Percentiles rank a stretch among this genome's conserved stretches.
phyloP scores from a whole-genome alignment of 495 filamentous ascomycete species.

The Lasiosphaeria ovina region DNA sequence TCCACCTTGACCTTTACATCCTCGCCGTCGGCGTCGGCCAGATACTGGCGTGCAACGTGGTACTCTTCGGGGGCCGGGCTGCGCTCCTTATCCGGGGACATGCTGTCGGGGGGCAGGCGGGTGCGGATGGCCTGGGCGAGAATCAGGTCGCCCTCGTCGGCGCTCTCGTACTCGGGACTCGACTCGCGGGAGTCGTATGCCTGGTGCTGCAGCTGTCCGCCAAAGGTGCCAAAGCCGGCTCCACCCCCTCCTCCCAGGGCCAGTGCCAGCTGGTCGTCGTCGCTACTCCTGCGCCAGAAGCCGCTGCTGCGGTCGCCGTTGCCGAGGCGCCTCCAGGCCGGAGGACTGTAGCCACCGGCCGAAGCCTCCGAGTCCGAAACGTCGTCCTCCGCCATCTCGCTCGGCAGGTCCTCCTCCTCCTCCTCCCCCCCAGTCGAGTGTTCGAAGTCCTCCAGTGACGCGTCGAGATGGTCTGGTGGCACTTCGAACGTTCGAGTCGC shows the following conservation, averaged over 20 bases:
- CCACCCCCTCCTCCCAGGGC: constrained; percentile 18
- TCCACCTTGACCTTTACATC: constrained; percentile 33
- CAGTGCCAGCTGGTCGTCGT: constrained; percentile 3
- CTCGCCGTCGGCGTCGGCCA: constrained; percentile 13
- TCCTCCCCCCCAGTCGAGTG: constrained; percentile 36
- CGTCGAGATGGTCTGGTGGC: constrained; percentile 67
- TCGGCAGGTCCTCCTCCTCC: constrained; percentile 46
- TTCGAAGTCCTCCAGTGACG: constrained; percentile 76
- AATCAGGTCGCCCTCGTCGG: constrained; percentile 39
- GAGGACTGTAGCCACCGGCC: constrained; percentile 55
- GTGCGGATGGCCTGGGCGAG: constrained; percentile 50
- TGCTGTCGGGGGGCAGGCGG: constrained; percentile 49
- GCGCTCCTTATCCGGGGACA: constrained; percentile 50
- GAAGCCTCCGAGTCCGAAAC: constrained; percentile 37
- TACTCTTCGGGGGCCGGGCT: constrained; percentile 45
- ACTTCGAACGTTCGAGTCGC: constrained; percentile 44
- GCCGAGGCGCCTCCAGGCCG: constrained; percentile 53
- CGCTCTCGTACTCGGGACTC: constrained; percentile 33
- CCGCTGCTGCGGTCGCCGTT: constrained; percentile 54
- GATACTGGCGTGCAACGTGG: constrained; percentile 21
- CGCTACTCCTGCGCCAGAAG: constrained; percentile 49
- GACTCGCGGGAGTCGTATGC: constrained; percentile 20
- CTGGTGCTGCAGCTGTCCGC: constrained; percentile 7
- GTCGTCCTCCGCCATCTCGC: constrained; percentile 37
- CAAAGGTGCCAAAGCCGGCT: not conserved